phyloP scores from a whole-genome alignment of 2,329 filamentous ascomycete genomes.

The Trichophyton mentagrophytes region DNA sequence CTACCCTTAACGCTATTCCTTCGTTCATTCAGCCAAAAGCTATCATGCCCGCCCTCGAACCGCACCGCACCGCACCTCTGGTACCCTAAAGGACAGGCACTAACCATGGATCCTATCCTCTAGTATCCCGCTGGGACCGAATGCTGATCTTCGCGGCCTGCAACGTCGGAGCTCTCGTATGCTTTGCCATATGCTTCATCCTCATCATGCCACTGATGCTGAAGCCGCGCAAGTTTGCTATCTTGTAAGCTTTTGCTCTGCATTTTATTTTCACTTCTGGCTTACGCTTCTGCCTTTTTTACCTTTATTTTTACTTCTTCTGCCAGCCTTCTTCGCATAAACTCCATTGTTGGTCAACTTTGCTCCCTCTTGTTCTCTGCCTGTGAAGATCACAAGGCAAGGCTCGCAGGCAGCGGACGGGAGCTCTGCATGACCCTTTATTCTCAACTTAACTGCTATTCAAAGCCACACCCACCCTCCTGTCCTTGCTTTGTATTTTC shows the following conservation, averaged over 20 bases:
- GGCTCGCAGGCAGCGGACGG: neutral
- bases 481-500: neutral
- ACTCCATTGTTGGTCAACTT: neutral
- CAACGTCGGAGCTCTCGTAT: constrained; percentile 75
- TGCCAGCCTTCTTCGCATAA: constrained; percentile 9
- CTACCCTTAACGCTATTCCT: neutral
- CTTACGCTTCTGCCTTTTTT: neutral
- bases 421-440: neutral
- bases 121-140: constrained; percentile 96
- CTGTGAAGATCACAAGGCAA: neutral
- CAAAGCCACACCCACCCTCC: neutral
- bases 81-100: neutral
- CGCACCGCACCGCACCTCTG: neutral
- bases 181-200: constrained; percentile 79
- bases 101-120: constrained; percentile 13
- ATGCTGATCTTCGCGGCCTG: constrained; percentile 83
- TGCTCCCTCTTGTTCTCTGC: neutral
- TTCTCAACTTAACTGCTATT: neutral
- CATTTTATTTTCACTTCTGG: constrained; percentile 12
- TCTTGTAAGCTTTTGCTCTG: constrained; percentile 57
- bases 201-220: constrained; percentile 72
- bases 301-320: constrained; percentile 9
- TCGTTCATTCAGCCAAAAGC: neutral
- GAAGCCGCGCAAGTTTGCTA: constrained; percentile 85
- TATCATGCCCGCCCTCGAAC: neutral